A percentile compares a stretch with the other conserved stretches of the same genome.
Evolutionary conservation across 2,329 filamentous ascomycete species (phyloP).

Genomic region (Pezicula carpinea): DNA sequence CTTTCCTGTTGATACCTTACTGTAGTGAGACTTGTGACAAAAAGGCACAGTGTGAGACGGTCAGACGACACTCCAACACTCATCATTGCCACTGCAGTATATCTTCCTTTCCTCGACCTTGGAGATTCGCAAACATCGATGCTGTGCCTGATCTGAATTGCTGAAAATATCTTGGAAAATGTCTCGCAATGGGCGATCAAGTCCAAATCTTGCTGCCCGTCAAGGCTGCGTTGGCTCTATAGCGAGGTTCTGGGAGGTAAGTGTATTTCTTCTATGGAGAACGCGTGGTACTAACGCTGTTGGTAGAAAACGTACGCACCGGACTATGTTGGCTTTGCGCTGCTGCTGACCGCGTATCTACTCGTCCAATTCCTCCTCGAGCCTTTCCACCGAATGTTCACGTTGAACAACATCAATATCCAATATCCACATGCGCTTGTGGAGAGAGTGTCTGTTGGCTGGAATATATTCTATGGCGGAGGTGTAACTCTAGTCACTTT

Average conservation of each 20-base stretch:
- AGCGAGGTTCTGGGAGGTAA: constrained; percentile 30
- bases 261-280: neutral
- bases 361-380: constrained; percentile 61
- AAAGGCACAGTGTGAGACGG: too few relatives aligned
- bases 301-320: constrained; percentile 74
- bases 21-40: too few relatives aligned
- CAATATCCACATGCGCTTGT: constrained; percentile 80
- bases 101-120: neutral
- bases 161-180: constrained; percentile 7
- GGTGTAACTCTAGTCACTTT: constrained; percentile 66
- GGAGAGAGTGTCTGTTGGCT: constrained; percentile 78
- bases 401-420: constrained; percentile 76
- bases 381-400: constrained; percentile 95
- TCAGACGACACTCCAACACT: too few relatives aligned
- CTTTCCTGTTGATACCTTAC: too few relatives aligned
- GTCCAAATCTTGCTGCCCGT: constrained; percentile 16
- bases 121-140: too few relatives aligned
- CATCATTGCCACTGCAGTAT: too few relatives aligned
- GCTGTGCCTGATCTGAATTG: neutral
- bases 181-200: constrained; percentile 14
- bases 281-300: constrained; percentile 5
- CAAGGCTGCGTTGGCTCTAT: constrained; percentile 25
- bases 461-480: constrained; percentile 60
- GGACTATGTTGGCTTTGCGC: constrained; percentile 76
- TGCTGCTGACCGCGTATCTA: constrained; percentile 65